Conservation (phyloP, 352 stramenopile genomes). For the Phytophthora syringae region DNA sequence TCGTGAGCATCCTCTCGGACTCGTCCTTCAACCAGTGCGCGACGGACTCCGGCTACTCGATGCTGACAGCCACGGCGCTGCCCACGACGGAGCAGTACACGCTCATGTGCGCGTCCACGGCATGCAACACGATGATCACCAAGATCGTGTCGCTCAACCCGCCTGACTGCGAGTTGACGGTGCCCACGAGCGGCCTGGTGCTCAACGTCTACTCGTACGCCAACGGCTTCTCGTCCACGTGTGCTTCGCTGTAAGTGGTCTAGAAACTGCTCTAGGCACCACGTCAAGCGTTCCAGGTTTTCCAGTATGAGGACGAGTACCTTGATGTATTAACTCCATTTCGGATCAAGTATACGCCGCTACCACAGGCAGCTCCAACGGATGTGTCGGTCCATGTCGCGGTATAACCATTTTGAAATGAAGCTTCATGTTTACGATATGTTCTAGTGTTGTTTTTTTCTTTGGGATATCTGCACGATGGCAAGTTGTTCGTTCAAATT, state of each 20-base stretch:
- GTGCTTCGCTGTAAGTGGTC: slow-evolving; percentile 18
- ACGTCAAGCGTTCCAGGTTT: background rate
- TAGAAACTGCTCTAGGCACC: background rate
- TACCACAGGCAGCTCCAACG: background rate
- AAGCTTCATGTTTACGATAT: slow-evolving; percentile 8
- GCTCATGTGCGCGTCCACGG: slow-evolving; percentile 25
- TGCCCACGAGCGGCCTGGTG: slow-evolving; percentile 35
- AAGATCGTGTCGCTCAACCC: slow-evolving; percentile 32
- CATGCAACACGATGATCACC: slow-evolving; percentile 31
- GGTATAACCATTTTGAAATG: slow-evolving; percentile 10
- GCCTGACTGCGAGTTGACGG: slow-evolving; percentile 38
- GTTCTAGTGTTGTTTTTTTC: background rate
- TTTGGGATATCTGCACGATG: background rate
- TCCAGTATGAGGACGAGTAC: background rate
- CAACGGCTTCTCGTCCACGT: slow-evolving; percentile 31
- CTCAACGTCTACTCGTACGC: slow-evolving; percentile 38
- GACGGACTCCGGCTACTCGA: too few species aligned
- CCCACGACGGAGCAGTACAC: too few species aligned
- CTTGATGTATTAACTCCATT: slow-evolving; percentile 2
- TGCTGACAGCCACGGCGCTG: too few species aligned
- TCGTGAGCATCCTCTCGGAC: too few species aligned
- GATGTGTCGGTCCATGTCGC: background rate
- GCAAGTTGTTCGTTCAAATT: too few species aligned
- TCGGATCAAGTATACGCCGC: slow-evolving; percentile 1
- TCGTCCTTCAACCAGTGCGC: too few species aligned